phyloP scores from a whole-genome alignment of 2,329 filamentous ascomycete species.

The Microdochium nivale region DNA sequence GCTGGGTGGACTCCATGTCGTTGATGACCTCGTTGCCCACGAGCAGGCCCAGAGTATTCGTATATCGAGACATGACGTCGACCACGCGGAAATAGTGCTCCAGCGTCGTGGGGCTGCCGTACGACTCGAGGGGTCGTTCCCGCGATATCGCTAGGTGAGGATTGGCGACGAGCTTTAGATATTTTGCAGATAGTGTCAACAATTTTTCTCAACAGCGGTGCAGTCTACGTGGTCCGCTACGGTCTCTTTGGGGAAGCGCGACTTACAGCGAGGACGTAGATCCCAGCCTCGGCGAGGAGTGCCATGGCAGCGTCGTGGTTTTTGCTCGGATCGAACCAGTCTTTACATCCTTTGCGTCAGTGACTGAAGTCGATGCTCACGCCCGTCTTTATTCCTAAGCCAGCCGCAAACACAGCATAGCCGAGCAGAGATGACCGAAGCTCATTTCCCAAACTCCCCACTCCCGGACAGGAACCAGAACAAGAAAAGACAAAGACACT shows the following conservation, averaged over 20 bases:
- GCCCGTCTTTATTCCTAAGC: neutral
- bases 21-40: constrained; percentile 11
- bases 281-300: constrained; percentile 13
- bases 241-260: too few relatives aligned
- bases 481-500: neutral
- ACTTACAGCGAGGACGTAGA: constrained; percentile 18
- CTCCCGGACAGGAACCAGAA: too few relatives aligned
- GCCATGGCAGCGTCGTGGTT: constrained; percentile 13
- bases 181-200: neutral
- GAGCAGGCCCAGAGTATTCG: constrained; percentile 18
- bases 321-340: constrained; percentile 7
- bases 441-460: too few relatives aligned
- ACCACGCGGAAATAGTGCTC: constrained; percentile 12
- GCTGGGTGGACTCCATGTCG: constrained; percentile 1
- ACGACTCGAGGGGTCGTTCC: constrained; percentile 7
- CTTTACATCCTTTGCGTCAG: constrained; percentile 4
- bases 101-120: constrained; percentile 8
- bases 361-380: neutral
- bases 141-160: constrained; percentile 1
- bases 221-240: too few relatives aligned
- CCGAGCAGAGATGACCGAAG: too few relatives aligned
- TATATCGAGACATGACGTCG: constrained; percentile 15
- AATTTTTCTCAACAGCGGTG: too few relatives aligned
- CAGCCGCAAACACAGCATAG: too few relatives aligned
- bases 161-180: constrained; percentile 2